These are phyloP conservation scores for Russula ochroleuca DNA, from an alignment of 768 basidiomycete species.

Conservation along the genomic window DNA sequence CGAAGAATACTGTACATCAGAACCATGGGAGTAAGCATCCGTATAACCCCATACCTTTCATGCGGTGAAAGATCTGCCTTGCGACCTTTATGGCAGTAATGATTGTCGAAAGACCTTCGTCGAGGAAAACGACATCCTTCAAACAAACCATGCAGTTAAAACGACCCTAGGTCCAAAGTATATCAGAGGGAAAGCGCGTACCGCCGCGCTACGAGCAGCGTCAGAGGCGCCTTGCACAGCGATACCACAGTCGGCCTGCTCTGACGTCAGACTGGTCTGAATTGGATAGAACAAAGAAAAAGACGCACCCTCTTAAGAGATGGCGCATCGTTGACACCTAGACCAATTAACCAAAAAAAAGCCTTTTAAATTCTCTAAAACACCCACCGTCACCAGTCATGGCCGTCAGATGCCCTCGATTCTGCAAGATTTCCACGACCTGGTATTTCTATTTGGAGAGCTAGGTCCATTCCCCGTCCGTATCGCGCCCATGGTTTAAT, in stretches of 20 bases:
- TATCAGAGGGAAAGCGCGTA: constrained; percentile 6
- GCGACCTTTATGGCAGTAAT: constrained; percentile 48
- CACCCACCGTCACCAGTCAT: constrained; percentile 42
- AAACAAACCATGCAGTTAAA: background rate
- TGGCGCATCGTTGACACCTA: constrained; percentile 35
- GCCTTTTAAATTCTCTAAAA: background rate
- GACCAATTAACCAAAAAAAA: constrained; percentile 13
- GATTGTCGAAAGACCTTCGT: constrained; percentile 42
- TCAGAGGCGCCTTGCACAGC: constrained; percentile 44
- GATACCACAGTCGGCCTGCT: constrained; percentile 37
- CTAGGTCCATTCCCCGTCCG: background rate
- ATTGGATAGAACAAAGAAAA: constrained; percentile 24
- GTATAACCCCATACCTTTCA: constrained; percentile 36
- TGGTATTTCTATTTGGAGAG: constrained; percentile 28
- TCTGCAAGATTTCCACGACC: constrained; percentile 40
- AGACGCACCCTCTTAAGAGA: constrained; percentile 32
- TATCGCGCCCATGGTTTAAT: background rate
- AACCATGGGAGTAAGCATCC: background rate
- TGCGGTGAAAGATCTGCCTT: constrained; percentile 48
- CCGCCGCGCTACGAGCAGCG: constrained; percentile 40
- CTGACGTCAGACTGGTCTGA: background rate
- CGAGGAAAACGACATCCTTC: constrained; percentile 45
- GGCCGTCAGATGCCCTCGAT: constrained; percentile 41
- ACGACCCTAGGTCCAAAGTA: background rate
- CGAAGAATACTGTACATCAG: constrained; percentile 33